Percentiles rank a stretch among this genome's conserved stretches.
phyloP scores from a whole-genome alignment of 1,139 yeast genomes.

The Suhomyces guaymorum region DNA sequence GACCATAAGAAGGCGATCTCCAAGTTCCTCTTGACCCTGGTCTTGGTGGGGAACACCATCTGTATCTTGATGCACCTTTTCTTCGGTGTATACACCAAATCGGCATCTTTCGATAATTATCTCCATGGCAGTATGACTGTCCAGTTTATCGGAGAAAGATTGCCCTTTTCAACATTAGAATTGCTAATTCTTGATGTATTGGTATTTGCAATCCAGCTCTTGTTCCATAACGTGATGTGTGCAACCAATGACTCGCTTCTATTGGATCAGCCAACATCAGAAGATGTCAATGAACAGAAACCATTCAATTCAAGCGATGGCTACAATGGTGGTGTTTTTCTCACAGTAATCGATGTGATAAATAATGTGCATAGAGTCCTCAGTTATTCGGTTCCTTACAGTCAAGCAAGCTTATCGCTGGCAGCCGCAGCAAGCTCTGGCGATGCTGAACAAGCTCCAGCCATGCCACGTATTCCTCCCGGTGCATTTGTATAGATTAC shows the following conservation, averaged over 20 bases:
- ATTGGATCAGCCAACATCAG: slow-evolving; percentile 18
- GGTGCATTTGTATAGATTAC: slow-evolving; percentile 17
- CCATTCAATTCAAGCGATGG: slow-evolving; percentile 34
- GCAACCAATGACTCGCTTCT: slow-evolving; percentile 34
- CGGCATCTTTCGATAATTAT: slow-evolving; percentile 20
- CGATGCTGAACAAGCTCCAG: too few species aligned
- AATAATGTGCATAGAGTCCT: slow-evolving; percentile 20
- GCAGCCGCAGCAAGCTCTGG: too few species aligned
- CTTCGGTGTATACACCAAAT: slow-evolving; percentile 27
- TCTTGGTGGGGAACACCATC: slow-evolving; percentile 27
- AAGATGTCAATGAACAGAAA: slow-evolving; percentile 10
- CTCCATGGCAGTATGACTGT: slow-evolving; percentile 40
- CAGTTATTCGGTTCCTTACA: slow-evolving; percentile 18
- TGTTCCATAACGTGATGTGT: slow-evolving; percentile 36
- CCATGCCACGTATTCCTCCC: slow-evolving; percentile 1
- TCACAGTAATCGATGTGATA: slow-evolving; percentile 32
- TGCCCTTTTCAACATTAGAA: slow-evolving; percentile 29
- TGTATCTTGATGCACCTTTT: slow-evolving; percentile 32
- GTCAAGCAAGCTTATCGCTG: too few species aligned
- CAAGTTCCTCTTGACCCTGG: slow-evolving; percentile 29
- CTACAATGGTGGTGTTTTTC: slow-evolving; percentile 40
- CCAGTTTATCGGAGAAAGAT: slow-evolving; percentile 45
- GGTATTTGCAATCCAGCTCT: slow-evolving; percentile 30
- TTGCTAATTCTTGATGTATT: slow-evolving; percentile 31
- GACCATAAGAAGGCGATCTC: slow-evolving; percentile 30